Conservation (phyloP, 2,329 filamentous ascomycete species). For the Claviceps pusilla region DNA sequence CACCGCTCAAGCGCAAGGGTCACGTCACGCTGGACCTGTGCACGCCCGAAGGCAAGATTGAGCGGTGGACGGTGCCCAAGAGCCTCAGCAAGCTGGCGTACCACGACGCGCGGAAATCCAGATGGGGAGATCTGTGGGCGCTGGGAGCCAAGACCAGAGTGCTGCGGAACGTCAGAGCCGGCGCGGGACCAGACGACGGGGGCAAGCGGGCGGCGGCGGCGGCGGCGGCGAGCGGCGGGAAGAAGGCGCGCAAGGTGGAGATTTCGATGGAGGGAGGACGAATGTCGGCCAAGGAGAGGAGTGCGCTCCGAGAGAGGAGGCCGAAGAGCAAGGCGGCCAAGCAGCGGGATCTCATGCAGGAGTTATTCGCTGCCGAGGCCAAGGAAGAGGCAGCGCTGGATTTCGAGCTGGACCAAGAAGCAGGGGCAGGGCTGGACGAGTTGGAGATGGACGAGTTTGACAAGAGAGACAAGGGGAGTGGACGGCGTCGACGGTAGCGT, state of each 20-base stretch:
- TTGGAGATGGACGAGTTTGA: neutral
- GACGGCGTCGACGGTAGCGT: neutral
- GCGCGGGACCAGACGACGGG: slow-evolving; percentile 32
- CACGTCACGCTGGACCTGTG: slow-evolving; percentile 86
- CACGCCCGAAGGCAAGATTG: slow-evolving; percentile 68
- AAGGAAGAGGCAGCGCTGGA: slow-evolving; percentile 17
- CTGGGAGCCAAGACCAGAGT: slow-evolving; percentile 80
- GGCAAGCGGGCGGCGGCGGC: slow-evolving; percentile 26
- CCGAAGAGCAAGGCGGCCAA: slow-evolving; percentile 26
- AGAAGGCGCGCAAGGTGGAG: slow-evolving; percentile 25
- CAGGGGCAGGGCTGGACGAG: slow-evolving; percentile 12
- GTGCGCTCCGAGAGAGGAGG: slow-evolving; percentile 20
- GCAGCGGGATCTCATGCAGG: slow-evolving; percentile 24
- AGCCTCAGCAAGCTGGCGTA: slow-evolving; percentile 71
- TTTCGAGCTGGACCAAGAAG: slow-evolving; percentile 18
- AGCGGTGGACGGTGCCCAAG: slow-evolving; percentile 85
- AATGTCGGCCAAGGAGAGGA: slow-evolving; percentile 24
- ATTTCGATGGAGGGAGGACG: slow-evolving; percentile 20
- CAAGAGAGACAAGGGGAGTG: neutral
- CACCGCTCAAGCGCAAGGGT: slow-evolving; percentile 72
- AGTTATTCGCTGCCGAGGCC: slow-evolving; percentile 23
- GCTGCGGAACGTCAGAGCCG: slow-evolving; percentile 43
- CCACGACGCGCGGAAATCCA: slow-evolving; percentile 77
- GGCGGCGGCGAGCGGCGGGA: slow-evolving; percentile 7
- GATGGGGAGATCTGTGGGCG: slow-evolving; percentile 92